A percentile compares a stretch with the other conserved stretches of the same genome.
Conservation (phyloP, 768 basidiomycete genomes). For the Tephrocybe sp. region DNA sequence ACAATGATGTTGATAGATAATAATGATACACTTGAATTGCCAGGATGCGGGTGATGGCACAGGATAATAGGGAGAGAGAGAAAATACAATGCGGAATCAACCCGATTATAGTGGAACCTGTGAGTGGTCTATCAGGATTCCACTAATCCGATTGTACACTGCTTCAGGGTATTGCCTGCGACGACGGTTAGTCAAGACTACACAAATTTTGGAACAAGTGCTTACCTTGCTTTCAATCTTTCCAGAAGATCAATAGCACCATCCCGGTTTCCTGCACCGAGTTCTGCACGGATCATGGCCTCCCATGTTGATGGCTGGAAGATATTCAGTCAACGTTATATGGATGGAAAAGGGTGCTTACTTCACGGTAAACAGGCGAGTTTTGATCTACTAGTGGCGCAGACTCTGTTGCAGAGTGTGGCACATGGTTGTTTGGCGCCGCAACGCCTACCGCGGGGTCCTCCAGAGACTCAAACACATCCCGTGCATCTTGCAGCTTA, state of each 20-base stretch:
- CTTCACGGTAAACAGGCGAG: constrained; percentile 81
- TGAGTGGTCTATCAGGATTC: constrained; percentile 74
- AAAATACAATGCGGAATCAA: constrained; percentile 1
- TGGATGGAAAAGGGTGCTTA: constrained; percentile 30
- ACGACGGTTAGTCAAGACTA: not conserved
- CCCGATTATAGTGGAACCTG: constrained; percentile 36
- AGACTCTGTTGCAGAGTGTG: constrained; percentile 47
- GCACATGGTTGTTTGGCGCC: constrained; percentile 83
- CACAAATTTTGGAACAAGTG: not conserved
- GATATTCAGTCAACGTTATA: constrained; percentile 1
- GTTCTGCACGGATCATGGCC: constrained; percentile 90
- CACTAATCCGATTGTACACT: constrained; percentile 76
- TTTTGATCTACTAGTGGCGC: constrained; percentile 34
- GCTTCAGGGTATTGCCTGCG: constrained; percentile 72
- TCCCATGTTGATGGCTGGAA: constrained; percentile 89
- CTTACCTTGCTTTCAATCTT: constrained; percentile 70
- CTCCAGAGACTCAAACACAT: constrained; percentile 73
- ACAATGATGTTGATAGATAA: constrained; percentile 15
- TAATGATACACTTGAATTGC: constrained; percentile 8
- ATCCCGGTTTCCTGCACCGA: constrained; percentile 71
- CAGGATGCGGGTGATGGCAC: not conserved
- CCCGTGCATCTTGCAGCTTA: constrained; percentile 67
- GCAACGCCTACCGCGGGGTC: constrained; percentile 86
- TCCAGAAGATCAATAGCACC: constrained; percentile 67
- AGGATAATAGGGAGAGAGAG: not conserved